Conservation (phyloP, 148 eudicot species). For the Vaccinium darrowii region DNA sequence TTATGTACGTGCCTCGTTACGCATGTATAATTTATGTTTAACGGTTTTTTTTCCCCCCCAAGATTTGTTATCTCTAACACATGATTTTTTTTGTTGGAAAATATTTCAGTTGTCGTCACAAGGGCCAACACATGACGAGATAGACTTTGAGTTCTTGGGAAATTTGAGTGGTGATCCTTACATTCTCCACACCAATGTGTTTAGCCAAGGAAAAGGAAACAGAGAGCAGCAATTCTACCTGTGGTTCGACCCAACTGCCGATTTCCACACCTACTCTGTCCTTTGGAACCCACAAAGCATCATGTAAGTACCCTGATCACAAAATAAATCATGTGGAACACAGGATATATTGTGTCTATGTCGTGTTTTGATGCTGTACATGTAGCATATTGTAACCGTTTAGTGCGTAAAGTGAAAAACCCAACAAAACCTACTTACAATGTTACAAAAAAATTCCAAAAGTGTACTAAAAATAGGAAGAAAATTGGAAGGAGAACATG, state of each 20-base stretch:
- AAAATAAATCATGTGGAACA: too few species aligned
- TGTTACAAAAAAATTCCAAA: too few species aligned
- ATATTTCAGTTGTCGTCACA: conserved; percentile 34
- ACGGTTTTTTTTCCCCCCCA: background rate
- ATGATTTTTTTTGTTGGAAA: background rate
- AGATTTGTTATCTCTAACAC: background rate
- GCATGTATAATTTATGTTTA: background rate
- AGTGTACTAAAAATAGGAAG: too few species aligned
- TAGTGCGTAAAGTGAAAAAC: too few species aligned
- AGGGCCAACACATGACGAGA: conserved; percentile 37
- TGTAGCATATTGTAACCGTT: background rate
- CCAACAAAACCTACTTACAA: too few species aligned
- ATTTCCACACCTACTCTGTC: conserved; percentile 35
- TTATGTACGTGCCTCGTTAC: conserved; percentile 9
- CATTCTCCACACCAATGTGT: conserved; percentile 38
- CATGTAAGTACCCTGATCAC: conserved; percentile 20
- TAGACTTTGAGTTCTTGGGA: conserved; percentile 30
- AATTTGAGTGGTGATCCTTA: too few species aligned
- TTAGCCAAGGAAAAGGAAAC: conserved; percentile 35
- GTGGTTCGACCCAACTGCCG: conserved; percentile 41
- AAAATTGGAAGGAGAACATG: too few species aligned
- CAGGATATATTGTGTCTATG: too few species aligned
- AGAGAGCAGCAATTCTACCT: conserved; percentile 39
- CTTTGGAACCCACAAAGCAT: conserved; percentile 38
- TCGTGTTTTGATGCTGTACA: too few species aligned